phyloP scores from a whole-genome alignment of 2,329 filamentous ascomycete species.

The Phaeosphaeria sp. region DNA sequence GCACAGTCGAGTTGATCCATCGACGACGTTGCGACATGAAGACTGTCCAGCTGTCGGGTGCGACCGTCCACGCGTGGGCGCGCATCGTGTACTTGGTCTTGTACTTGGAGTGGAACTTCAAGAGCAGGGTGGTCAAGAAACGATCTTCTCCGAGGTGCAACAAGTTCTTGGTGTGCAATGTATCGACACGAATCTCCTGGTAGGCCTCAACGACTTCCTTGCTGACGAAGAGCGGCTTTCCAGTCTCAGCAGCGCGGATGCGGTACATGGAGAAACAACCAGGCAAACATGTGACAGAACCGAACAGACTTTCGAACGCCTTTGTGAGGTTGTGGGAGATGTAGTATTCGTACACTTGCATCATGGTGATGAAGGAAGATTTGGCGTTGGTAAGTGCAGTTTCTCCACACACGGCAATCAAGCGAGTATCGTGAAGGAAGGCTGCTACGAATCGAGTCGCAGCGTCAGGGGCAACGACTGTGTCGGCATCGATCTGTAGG shows the following conservation, averaged over 20 bases:
- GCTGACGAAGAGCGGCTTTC: conserved; percentile 95
- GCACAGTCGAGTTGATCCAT: conserved; percentile 99
- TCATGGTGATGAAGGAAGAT: conserved; percentile 94
- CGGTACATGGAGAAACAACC: conserved; percentile 99
- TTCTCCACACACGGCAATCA: conserved; percentile 96
- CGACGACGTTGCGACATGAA: conserved; percentile 98
- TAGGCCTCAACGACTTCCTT: conserved; percentile 89
- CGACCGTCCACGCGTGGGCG: conserved; percentile 95
- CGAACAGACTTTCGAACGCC: conserved; percentile 96
- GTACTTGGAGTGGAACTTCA: conserved; percentile 91
- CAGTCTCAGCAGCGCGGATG: conserved; percentile 89
- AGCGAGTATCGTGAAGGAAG: conserved; percentile 87
- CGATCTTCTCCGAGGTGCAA: conserved; percentile 97
- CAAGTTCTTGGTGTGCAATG: conserved; percentile 98
- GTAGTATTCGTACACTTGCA: conserved; percentile 99
- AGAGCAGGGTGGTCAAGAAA: conserved; percentile 90
- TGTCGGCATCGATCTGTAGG: conserved; percentile 96
- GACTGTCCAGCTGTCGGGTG: conserved; percentile 89
- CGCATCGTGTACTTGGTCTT: conserved; percentile 97
- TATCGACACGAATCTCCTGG: conserved; percentile 92
- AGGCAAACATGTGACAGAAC: conserved; percentile 94
- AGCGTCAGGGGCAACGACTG: conserved; percentile 86
- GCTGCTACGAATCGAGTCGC: conserved; percentile 90
- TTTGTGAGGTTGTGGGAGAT: conserved; percentile 98
- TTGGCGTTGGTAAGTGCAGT: conserved; percentile 93